Evolutionary conservation across 2,329 filamentous ascomycete species (phyloP).

Genomic region (Verticillium longisporum): DNA sequence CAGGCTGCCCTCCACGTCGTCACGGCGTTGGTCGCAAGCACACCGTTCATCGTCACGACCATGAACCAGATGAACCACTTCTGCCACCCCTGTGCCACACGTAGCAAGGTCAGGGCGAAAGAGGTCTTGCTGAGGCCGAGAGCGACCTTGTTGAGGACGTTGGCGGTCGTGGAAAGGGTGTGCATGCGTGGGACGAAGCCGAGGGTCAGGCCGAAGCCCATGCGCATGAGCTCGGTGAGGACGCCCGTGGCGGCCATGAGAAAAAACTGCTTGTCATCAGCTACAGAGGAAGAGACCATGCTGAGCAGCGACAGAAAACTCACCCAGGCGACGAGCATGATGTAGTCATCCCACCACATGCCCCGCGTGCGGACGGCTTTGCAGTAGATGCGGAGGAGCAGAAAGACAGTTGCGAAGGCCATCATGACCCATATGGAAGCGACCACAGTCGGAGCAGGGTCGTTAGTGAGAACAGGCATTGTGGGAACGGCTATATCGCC

Average conservation of each 20-base stretch:
- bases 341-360: conserved; percentile 16
- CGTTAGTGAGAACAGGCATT: conserved; percentile 2
- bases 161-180: conserved; percentile 3
- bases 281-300: no score
- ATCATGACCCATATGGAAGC: conserved; percentile 10
- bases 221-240: conserved; percentile 8
- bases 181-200: conserved; percentile 2
- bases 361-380: conserved; percentile 8
- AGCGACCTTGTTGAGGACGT: conserved; percentile 5
- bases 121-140: conserved; percentile 18
- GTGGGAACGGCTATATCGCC: background rate
- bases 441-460: conserved; percentile 5
- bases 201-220: conserved; percentile 6
- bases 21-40: conserved; percentile 2
- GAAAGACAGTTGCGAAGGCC: conserved; percentile 4
- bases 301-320: background rate
- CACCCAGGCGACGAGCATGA: conserved; percentile 13
- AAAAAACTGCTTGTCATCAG: background rate
- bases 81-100: conserved; percentile 13
- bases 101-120: conserved; percentile 21
- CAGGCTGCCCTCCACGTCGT: conserved; percentile 2
- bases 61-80: conserved; percentile 16
- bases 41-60: conserved; percentile 15
- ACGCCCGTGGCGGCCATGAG: conserved; percentile 3
- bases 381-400: conserved; percentile 15